These are phyloP conservation scores for Xylaria sp. DNA, from an alignment of 2,329 filamentous ascomycete species.

Conservation along the genomic window DNA sequence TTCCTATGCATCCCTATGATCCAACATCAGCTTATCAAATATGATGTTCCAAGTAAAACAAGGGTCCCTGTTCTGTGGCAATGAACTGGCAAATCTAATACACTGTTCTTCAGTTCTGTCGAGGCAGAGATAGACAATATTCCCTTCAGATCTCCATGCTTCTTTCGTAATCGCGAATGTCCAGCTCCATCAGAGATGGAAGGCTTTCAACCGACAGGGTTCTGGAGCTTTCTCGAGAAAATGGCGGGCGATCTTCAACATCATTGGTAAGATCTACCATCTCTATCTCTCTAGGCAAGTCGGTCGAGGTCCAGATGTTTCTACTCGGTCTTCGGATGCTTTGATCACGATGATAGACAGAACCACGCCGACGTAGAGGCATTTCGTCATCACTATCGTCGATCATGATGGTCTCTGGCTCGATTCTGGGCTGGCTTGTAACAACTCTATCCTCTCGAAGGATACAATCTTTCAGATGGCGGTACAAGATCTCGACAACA, in stretches of 20 bases:
- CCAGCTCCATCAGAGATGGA: constrained; percentile 10
- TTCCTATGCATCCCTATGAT: background rate
- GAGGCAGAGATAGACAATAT: background rate
- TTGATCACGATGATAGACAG: background rate
- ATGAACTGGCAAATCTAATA: background rate
- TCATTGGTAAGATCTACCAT: background rate
- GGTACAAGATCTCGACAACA: constrained; percentile 55
- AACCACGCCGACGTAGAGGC: background rate
- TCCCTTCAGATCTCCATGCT: background rate
- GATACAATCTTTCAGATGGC: constrained; percentile 50
- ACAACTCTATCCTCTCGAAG: constrained; percentile 22
- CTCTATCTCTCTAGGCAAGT: too few relatives aligned
- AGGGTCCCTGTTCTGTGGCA: background rate
- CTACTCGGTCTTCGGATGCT: background rate
- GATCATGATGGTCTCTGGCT: background rate
- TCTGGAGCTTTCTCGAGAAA: constrained; percentile 23
- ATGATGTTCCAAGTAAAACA: background rate
- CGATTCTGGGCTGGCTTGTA: background rate
- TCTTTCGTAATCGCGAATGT: background rate
- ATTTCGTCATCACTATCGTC: background rate
- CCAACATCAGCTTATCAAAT: background rate
- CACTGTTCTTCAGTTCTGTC: background rate
- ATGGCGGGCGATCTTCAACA: background rate
- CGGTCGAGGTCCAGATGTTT: too few relatives aligned
- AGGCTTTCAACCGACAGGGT: constrained; percentile 23